A percentile compares a stretch with the other conserved stretches of the same genome.
phyloP scores from a whole-genome alignment of 805 yeast genomes.

The Candida dajiaensis region DNA sequence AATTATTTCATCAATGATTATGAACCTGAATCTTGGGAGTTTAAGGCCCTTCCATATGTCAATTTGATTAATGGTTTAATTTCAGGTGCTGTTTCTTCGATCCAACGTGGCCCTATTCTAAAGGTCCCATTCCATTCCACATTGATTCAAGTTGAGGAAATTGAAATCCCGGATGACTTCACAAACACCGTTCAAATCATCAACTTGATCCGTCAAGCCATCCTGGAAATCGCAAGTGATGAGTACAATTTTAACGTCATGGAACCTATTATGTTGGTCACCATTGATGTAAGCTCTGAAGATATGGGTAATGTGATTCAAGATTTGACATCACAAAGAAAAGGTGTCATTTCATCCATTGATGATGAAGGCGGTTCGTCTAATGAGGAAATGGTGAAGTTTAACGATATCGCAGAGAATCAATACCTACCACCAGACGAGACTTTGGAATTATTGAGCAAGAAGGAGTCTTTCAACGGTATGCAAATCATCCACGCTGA shows the following conservation, averaged over 20 bases:
- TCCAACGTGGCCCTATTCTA: conserved; percentile 57
- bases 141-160: conserved; percentile 45
- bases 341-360: conserved; percentile 66
- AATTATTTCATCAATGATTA: conserved; percentile 29
- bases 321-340: conserved; percentile 74
- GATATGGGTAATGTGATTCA: conserved; percentile 80
- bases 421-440: conserved; percentile 75
- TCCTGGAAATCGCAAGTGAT: conserved; percentile 32
- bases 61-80: conserved; percentile 45
- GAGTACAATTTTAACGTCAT: conserved; percentile 43
- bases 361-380: conserved; percentile 48
- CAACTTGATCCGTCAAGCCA: conserved; percentile 39
- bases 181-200: conserved; percentile 34
- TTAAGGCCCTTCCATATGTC: conserved; percentile 44
- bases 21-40: conserved; percentile 22
- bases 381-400: conserved; percentile 38
- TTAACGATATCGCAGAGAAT: conserved; percentile 48
- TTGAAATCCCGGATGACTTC: conserved; percentile 45
- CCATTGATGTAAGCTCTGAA: conserved; percentile 58
- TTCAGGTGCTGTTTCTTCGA: conserved; percentile 54
- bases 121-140: conserved; percentile 56
- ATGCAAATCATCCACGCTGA: conserved; percentile 61
- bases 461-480: conserved; percentile 18
- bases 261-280: conserved; percentile 85
- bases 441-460: conserved; percentile 35